Evolutionary conservation across 345 rosid genomes (phyloP).

Genomic region (Cardamine occulta): DNA sequence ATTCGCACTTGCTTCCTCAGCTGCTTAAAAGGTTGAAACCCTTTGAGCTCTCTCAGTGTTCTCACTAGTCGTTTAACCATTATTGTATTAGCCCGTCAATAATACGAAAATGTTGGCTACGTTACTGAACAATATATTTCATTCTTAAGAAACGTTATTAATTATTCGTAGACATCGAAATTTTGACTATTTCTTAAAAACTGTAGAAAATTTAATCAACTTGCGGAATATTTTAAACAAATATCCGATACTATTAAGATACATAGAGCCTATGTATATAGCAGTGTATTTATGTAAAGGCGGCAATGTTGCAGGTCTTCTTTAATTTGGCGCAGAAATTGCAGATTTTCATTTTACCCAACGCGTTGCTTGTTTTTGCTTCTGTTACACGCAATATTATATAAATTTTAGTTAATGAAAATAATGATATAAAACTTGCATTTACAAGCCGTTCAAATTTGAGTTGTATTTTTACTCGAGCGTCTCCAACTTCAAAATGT

Average conservation of each 20-base stretch:
- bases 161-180: constrained; percentile 2
- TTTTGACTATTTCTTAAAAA: constrained; percentile 6
- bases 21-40: constrained; percentile 11
- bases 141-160: constrained; percentile 4
- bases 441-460: not conserved
- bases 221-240: constrained; percentile 15
- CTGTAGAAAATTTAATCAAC: constrained; percentile 3
- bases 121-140: not conserved
- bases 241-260: not conserved
- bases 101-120: constrained; percentile 6
- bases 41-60: constrained; percentile 1
- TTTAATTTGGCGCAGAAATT: constrained; percentile 44
- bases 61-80: constrained; percentile 7
- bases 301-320: constrained; percentile 45
- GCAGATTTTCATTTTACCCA: constrained; percentile 48
- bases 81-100: not conserved
- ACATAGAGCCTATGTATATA: constrained; percentile 10
- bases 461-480: not conserved
- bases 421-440: not conserved
- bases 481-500: not conserved
- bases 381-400: constrained; percentile 38
- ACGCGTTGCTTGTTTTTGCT: constrained; percentile 36
- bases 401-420: not conserved
- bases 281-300: constrained; percentile 38
- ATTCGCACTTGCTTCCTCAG: constrained; percentile 15